Percentiles rank a stretch among this genome's conserved stretches.
These are phyloP conservation scores for Candida ponderosae DNA, from an alignment of 805 yeast species.

Conservation along the genomic window DNA sequence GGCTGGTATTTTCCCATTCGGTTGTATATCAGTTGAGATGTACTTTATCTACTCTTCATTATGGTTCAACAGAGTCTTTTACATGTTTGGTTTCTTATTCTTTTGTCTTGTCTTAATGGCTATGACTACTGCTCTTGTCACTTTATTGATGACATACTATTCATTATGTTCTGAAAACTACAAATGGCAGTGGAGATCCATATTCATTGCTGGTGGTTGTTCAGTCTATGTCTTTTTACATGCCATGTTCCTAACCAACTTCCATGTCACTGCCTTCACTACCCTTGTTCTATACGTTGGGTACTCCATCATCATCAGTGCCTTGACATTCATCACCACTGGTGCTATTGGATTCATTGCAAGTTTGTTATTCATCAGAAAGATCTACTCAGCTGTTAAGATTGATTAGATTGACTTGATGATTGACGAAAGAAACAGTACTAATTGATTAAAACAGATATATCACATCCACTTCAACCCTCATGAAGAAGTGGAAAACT, in stretches of 20 bases:
- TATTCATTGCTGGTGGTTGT: slow-evolving; percentile 85
- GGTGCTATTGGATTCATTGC: slow-evolving; percentile 84
- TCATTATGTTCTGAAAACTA: slow-evolving; percentile 86
- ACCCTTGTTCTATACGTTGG: slow-evolving; percentile 78
- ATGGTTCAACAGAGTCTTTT: slow-evolving; percentile 90
- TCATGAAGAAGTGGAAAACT: too few species aligned
- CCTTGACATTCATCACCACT: slow-evolving; percentile 69
- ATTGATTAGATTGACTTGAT: too few species aligned
- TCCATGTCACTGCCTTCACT: slow-evolving; percentile 63
- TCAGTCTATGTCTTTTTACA: slow-evolving; percentile 79
- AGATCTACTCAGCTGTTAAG: slow-evolving; percentile 78
- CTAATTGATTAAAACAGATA: too few species aligned
- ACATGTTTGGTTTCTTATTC: slow-evolving; percentile 96
- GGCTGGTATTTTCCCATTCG: slow-evolving; percentile 91
- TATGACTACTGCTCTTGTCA: slow-evolving; percentile 71
- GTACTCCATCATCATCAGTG: slow-evolving; percentile 67
- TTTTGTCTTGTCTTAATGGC: slow-evolving; percentile 82
- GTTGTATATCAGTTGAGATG: slow-evolving; percentile 90
- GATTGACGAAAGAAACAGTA: too few species aligned
- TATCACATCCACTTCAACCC: too few species aligned
- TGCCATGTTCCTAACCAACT: slow-evolving; percentile 65
- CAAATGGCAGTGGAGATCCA: slow-evolving; percentile 95
- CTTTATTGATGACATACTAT: slow-evolving; percentile 75
- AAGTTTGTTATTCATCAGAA: slow-evolving; percentile 64
- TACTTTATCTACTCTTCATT: slow-evolving; percentile 85